A percentile compares a stretch with the other conserved stretches of the same genome.
Evolutionary conservation across 257 asterid species (phyloP).

Genomic region (Nicotiana knightiana): DNA sequence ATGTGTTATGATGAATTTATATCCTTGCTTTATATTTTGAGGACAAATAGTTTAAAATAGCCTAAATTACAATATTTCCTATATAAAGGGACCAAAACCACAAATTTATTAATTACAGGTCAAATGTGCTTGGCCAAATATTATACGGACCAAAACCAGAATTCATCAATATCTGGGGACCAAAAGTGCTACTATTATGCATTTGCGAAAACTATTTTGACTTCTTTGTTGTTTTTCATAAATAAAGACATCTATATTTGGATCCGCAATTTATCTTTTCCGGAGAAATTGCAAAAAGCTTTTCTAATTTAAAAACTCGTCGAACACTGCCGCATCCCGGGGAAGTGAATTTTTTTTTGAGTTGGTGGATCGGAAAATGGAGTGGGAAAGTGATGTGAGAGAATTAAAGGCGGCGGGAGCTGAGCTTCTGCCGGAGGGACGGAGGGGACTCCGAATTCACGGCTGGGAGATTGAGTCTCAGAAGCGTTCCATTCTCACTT

Average conservation of each 20-base stretch:
- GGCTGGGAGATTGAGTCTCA: slow-evolving; percentile 84
- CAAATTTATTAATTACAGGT: too few species aligned
- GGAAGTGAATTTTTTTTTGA: neutral
- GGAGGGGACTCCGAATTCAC: slow-evolving; percentile 30
- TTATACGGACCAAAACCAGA: too few species aligned
- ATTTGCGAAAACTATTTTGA: neutral
- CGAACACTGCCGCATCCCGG: neutral
- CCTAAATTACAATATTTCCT: too few species aligned
- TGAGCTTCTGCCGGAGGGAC: slow-evolving; percentile 34
- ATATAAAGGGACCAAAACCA: too few species aligned
- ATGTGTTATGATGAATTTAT: too few species aligned
- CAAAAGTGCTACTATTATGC: too few species aligned
- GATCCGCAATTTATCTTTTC: neutral
- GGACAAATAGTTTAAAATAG: too few species aligned
- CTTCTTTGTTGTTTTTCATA: neutral
- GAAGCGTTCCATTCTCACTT: slow-evolving; percentile 78
- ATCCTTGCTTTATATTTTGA: too few species aligned
- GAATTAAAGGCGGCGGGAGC: slow-evolving; percentile 41
- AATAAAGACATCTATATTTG: neutral
- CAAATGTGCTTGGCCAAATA: too few species aligned
- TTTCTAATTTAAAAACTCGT: too few species aligned
- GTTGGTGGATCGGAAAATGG: slow-evolving; percentile 16
- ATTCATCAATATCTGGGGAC: too few species aligned
- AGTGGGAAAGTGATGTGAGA: slow-evolving; percentile 35
- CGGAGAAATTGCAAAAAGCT: neutral